Base-by-base conservation (phyloP, 2,329 filamentous ascomycete species). In the Rhinocladiella mackenziei region DNA sequence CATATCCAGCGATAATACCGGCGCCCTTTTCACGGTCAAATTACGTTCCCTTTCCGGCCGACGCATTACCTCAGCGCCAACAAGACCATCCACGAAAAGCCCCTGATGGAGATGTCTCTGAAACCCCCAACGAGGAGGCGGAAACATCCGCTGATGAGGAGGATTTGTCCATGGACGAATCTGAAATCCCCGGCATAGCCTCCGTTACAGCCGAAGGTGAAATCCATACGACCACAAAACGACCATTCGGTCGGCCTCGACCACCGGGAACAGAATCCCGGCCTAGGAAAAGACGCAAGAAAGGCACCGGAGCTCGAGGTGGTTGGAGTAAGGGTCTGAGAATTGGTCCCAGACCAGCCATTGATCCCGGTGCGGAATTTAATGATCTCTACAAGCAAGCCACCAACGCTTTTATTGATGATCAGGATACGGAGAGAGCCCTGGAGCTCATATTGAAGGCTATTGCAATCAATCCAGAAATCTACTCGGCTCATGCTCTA, bases 401-500 rank as follows among this genome's bases (percentile, higher is more conserved):
- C 18, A 72, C 68, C 1, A 66, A 65, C 34, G 70, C 71, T 13
- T 73, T 73, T 47, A 71, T 73, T 41, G 67, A 72, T 49, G 62
- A 65, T 6, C 42, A 46, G 17, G 63, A 73, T 37, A 70, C 69
- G 45, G 69, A 67, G 39, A 64, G 60, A 56, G 73, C 64, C 37
- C 68, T 61, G 39, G 58, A 66, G 5, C 54, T 68, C 8, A 65
- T 71, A 28, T 66, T 68, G 44, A 62, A 69, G 48, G 76, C 76
- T 6, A 71, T 80, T 22, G 65, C 71, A 29, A 63, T 69, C 20
- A 82, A 83, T 54, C 78, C 79, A 0, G 78, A 82, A 58, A 76
- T 82, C 53, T 81, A 77, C 58, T 69, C 72, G 19, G 76, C 78
- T 10, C 77, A 83, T 63, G 76, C 72, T 39, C 64, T 82, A 14